These are phyloP conservation scores for Dioscorea alata DNA, from an alignment of 106 monocot species.

Conservation along the genomic window DNA sequence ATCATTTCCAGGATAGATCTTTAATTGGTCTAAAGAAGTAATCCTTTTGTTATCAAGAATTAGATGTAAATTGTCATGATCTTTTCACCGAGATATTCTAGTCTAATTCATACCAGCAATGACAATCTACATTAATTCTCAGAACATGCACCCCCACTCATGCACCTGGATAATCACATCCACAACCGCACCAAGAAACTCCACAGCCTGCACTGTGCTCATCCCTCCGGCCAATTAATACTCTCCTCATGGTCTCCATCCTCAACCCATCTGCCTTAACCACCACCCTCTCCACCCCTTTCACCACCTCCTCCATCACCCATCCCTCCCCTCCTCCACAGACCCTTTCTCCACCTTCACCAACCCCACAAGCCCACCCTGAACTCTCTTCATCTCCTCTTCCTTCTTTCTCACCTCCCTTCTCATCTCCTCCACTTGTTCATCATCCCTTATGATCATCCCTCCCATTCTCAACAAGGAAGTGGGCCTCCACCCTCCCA, in stretches of 20 bases:
- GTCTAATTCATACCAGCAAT: too few species aligned
- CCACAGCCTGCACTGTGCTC: background rate
- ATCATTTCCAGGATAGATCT: too few species aligned
- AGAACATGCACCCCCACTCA: constrained; percentile 1
- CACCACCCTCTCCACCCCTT: background rate
- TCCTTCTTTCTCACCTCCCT: background rate
- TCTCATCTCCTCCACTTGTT: background rate
- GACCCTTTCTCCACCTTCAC: background rate
- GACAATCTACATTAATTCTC: too few species aligned
- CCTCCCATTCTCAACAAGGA: background rate
- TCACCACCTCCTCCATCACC: background rate
- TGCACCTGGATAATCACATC: background rate
- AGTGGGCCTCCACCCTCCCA: background rate
- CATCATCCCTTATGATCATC: background rate
- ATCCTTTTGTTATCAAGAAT: too few species aligned
- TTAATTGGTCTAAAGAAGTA: too few species aligned
- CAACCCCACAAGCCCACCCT: too few species aligned
- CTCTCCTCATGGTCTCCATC: background rate
- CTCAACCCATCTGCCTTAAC: background rate
- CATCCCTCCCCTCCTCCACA: background rate
- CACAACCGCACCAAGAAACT: background rate
- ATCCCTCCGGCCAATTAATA: background rate
- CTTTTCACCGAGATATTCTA: too few species aligned
- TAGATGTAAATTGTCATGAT: too few species aligned
- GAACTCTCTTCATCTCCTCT: too few species aligned